These are phyloP conservation scores for Globisporangium radiosum DNA, from an alignment of 352 stramenopile species.

Conservation along the genomic window DNA sequence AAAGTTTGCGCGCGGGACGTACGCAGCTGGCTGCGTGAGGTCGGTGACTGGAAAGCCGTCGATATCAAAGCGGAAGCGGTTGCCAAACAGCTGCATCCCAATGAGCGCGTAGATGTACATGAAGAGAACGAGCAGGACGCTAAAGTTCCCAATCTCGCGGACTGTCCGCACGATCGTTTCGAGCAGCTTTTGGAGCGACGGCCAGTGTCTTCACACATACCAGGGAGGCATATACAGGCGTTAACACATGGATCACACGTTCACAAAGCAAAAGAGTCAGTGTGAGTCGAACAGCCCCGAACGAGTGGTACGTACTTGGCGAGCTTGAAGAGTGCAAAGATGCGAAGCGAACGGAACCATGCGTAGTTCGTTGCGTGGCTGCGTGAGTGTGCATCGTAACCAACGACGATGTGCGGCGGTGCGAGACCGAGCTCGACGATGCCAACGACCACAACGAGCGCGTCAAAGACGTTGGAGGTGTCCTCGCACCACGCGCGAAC, in stretches of 20 bases:
- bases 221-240: no score
- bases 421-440: constrained; percentile 32
- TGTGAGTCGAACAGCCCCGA: neutral
- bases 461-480: constrained; percentile 81
- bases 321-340: constrained; percentile 90
- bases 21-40: constrained; percentile 18
- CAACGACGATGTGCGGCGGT: constrained; percentile 24
- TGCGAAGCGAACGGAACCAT: constrained; percentile 72
- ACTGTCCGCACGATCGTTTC: constrained; percentile 84
- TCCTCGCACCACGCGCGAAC: constrained; percentile 36
- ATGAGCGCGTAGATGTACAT: constrained; percentile 91
- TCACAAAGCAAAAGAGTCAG: neutral
- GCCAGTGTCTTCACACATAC: constrained; percentile 60
- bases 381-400: neutral
- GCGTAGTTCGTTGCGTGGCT: constrained; percentile 38
- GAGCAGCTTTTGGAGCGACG: constrained; percentile 86
- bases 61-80: constrained; percentile 85
- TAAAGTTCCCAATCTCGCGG: constrained; percentile 88
- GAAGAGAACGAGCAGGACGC: constrained; percentile 90
- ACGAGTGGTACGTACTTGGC: constrained; percentile 25
- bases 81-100: constrained; percentile 91
- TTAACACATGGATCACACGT: constrained; percentile 11
- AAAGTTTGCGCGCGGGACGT: constrained; percentile 58
- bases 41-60: constrained; percentile 35
- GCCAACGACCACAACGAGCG: constrained; percentile 36